Evolutionary conservation across 2,329 filamentous ascomycete genomes (phyloP), one percentile per base, ranked within the genome.

Genomic region (Monosporascus sp.): DNA sequence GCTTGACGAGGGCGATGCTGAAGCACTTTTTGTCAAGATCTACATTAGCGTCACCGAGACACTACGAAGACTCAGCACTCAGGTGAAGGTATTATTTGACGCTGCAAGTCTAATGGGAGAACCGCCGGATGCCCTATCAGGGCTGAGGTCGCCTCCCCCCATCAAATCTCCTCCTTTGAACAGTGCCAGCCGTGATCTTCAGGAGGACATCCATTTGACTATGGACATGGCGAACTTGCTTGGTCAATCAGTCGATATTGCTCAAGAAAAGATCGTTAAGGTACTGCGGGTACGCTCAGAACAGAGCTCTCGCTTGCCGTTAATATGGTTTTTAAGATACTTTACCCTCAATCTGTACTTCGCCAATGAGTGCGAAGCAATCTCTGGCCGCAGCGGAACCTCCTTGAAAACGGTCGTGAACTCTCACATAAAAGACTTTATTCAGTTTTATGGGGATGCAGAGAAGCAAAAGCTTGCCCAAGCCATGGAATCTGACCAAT

Each of bases 51-150:
- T 97, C 8, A 88, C 93, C 4, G 94, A 99, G 73, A 90, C 90
- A 3, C 70, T 99, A 48, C 81, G 94, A 53, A 82, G 94, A 64
- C 75, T 97, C 7, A 91, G 90, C 19, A 92, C 91, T 0, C 93
- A 97, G 68, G 88, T 94, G 52, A 99, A 99, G 69, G 86, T 97
- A 9, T 73, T 99, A n/a, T 78, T 99, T 9, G 94, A 99, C 69
- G 89, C 96, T 20, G 94, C 92, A 1, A 96, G 91, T 67, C 86
- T 84, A 14, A 79, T 89, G 50, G 77, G 81, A 16, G 73, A 78
- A 37, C 66, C 60, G 22, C 64, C 65, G 41, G 64, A 64, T 53
- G 60, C 55, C 59, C 71, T 60, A 2, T 61, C 66, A 0, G 75
- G 73, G 6, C 54, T 78, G 38, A 76, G 72, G 54, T 81, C 79